phyloP scores from a whole-genome alignment of 2,329 filamentous ascomycete genomes.

The Xylariaceae sp. region DNA sequence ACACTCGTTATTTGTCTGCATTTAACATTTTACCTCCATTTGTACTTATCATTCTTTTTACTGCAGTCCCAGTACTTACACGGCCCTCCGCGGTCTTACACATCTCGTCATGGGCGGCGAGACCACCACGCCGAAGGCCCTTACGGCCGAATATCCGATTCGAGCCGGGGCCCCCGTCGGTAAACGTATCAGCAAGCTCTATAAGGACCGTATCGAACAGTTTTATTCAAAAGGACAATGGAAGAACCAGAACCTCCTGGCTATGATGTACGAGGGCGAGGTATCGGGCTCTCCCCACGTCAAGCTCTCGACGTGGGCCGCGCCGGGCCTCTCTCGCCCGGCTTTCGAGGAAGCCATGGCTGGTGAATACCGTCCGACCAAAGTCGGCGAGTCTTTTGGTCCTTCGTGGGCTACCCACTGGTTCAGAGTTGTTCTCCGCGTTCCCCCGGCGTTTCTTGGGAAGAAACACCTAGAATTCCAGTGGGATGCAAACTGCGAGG shows the following conservation, averaged over 20 bases:
- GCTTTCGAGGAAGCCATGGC: constrained; percentile 77
- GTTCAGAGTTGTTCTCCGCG: constrained; percentile 78
- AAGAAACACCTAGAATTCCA: constrained; percentile 88
- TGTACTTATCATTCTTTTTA: constrained; percentile 11
- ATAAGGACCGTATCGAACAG: constrained; percentile 73
- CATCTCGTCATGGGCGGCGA: constrained; percentile 47
- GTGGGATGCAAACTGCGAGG: constrained; percentile 94
- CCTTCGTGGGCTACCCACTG: constrained; percentile 98
- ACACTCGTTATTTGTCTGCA: background rate
- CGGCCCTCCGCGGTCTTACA: constrained; percentile 8
- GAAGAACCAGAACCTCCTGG: constrained; percentile 64
- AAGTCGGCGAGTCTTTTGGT: constrained; percentile 75
- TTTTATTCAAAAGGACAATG: constrained; percentile 80
- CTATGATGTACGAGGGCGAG: constrained; percentile 67
- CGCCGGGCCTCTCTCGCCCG: constrained; percentile 72
- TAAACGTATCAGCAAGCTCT: constrained; percentile 79
- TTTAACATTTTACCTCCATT: background rate
- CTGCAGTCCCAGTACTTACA: constrained; percentile 12
- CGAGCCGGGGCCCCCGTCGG: constrained; percentile 55
- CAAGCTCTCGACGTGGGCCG: constrained; percentile 80
- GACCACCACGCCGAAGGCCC: constrained; percentile 39
- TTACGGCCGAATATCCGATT: constrained; percentile 47
- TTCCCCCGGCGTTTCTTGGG: constrained; percentile 66
- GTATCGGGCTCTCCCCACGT: constrained; percentile 68
- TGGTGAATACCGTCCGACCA: constrained; percentile 68